These are phyloP conservation scores for Boletus barrowsii DNA, from an alignment of 768 basidiomycete genomes.

Conservation along the genomic window DNA sequence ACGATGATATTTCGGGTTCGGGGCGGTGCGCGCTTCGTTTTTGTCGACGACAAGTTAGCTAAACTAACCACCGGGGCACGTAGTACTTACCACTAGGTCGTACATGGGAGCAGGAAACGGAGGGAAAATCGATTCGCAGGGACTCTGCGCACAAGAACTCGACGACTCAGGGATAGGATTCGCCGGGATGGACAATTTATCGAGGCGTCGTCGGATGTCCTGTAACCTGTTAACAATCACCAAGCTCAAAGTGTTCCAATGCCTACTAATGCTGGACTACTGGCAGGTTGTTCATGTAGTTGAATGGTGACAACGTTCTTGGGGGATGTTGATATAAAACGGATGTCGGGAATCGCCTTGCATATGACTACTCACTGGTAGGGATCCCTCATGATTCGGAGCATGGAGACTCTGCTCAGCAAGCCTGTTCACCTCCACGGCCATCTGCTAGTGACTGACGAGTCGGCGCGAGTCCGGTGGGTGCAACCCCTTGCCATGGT, in stretches of 20 bases:
- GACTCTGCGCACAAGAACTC: slow-evolving; percentile 4
- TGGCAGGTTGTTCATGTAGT: not conserved
- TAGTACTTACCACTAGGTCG: slow-evolving; percentile 6
- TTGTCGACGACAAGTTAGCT: not conserved
- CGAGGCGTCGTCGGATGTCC: slow-evolving; percentile 8
- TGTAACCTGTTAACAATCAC: slow-evolving; percentile 2
- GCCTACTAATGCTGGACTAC: not conserved
- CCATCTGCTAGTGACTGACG: not conserved
- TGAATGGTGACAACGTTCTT: slow-evolving; percentile 6
- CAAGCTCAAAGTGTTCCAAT: not conserved
- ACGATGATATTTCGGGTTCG: slow-evolving; percentile 34
- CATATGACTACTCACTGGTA: slow-evolving; percentile 3
- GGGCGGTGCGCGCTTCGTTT: slow-evolving; percentile 3
- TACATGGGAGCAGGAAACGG: slow-evolving; percentile 10
- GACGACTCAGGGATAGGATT: not conserved
- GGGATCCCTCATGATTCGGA: not conserved
- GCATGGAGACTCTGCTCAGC: not conserved
- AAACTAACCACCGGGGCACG: not conserved
- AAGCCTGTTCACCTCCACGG: not conserved
- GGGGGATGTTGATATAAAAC: slow-evolving; percentile 1
- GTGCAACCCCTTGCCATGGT: not conserved
- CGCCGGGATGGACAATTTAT: slow-evolving; percentile 12
- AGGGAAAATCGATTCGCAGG: slow-evolving; percentile 8
- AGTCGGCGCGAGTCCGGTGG: not conserved
- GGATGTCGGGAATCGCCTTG: not conserved